Evolutionary conservation across 1,284 basidiomycete genomes (phyloP), one percentile per base, ranked within the genome.

Genomic region (Trametes sp.): DNA sequence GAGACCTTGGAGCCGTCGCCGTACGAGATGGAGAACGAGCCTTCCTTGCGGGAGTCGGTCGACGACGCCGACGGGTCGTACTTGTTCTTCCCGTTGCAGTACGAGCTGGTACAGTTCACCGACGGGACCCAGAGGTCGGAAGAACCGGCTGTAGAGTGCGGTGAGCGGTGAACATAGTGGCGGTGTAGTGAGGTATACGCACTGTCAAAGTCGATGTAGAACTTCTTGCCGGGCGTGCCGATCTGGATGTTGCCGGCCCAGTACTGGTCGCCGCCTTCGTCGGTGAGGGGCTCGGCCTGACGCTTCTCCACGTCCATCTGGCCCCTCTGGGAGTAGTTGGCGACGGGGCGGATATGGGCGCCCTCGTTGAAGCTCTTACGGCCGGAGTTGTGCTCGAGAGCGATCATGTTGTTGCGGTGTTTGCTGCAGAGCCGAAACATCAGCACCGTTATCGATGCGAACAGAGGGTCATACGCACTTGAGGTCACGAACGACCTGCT

Each of bases 1-100:
- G 71, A 68, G 7, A 80, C 81, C 6, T 74, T 76, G 28, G 78
- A 80, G 21, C 81, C 81, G 66, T 84, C 83, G 29, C 78, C 83
- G 66, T 84, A 84, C 2, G 71, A 35, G 50, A 82, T 76, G 21
- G 65, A 62, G 72, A 84, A 82, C 1, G 56, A 69, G 19, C 70
- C 71, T 13, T 42, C 54, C 60, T 65, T 61, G 36, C n/a, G 49
- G 6, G 52, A 26, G 21, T 46, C 38, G 1, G 69, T 67, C 1
- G 66, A 63, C 5, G 72, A 71, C n/a, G 33, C 8, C 2, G 57
- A 33, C 5, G 69, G 55, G 28, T 57, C 59, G 59, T 71, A 73
- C 55, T 67, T 70, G 55, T 62, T 26, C 63, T 72, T 72, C 13
- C 36, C 46, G 11, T 14, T 54, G 64, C 71, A 74, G 13, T 38